Percentiles rank a stretch among this genome's conserved stretches.
Conservation (phyloP, 2,329 filamentous ascomycete species). For the Trichocomaceae sp. region DNA sequence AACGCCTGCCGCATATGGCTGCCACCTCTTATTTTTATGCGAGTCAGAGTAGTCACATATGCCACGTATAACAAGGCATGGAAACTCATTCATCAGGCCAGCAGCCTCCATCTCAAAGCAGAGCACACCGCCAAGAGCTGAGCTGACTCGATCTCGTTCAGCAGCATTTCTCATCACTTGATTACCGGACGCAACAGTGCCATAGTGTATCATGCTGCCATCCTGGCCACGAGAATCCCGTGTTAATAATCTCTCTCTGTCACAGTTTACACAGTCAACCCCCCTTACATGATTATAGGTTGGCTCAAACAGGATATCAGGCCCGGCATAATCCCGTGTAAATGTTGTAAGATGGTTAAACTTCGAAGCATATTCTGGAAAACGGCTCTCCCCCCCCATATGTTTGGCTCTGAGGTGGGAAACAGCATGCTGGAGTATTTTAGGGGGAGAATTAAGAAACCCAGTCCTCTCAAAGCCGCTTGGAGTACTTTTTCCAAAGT, state of each 20-base stretch:
- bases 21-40: constrained; percentile 7
- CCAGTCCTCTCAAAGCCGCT: background rate
- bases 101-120: constrained; percentile 7
- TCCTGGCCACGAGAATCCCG: background rate
- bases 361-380: background rate
- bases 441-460: background rate
- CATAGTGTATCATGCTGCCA: background rate
- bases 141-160: background rate
- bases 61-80: constrained; percentile 4
- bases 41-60: constrained; percentile 8
- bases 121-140: background rate
- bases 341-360: background rate
- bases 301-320: background rate
- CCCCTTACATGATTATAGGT: background rate
- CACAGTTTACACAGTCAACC: background rate
- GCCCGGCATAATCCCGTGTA: background rate
- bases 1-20: background rate
- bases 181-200: background rate
- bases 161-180: constrained; percentile 1
- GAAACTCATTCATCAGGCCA: constrained; percentile 3
- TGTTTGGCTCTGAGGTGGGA: background rate
- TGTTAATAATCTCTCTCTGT: background rate
- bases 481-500: background rate
- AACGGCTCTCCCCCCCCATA: background rate
- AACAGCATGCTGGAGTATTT: background rate